These are phyloP conservation scores for Exophiala dermatitidis DNA, from an alignment of 2,329 filamentous ascomycete species.

Conservation along the genomic window DNA sequence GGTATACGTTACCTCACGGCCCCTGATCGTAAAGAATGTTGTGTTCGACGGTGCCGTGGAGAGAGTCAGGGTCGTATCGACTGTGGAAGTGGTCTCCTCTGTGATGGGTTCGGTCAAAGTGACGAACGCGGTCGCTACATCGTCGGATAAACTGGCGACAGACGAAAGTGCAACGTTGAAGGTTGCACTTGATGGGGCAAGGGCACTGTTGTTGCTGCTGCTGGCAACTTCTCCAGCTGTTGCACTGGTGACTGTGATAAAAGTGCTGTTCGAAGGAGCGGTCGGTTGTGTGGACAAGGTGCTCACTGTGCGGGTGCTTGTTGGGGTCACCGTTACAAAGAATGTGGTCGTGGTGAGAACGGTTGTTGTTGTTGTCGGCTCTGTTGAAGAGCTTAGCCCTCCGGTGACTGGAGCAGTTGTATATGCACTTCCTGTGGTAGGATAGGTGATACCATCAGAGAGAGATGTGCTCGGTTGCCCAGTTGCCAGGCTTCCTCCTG, in stretches of 20 bases:
- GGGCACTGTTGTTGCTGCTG: not conserved
- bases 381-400: not conserved
- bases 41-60: slow-evolving; percentile 6
- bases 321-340: slow-evolving; percentile 2
- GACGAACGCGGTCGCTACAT: slow-evolving; percentile 7
- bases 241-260: slow-evolving; percentile 5
- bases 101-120: slow-evolving; percentile 9
- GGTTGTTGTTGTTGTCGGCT: slow-evolving; percentile 3
- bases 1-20: slow-evolving; percentile 15
- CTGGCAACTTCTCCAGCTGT: not conserved
- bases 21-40: slow-evolving; percentile 17
- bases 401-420: not conserved
- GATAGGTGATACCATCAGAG: not conserved
- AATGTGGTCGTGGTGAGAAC: slow-evolving; percentile 6
- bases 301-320: slow-evolving; percentile 3
- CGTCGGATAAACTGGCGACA: not conserved
- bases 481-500: not conserved
- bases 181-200: slow-evolving; percentile 3
- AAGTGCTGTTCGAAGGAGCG: not conserved
- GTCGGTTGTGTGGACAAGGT: not conserved
- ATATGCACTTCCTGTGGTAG: slow-evolving; percentile 1
- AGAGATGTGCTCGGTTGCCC: not conserved
- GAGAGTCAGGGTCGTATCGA: slow-evolving; percentile 5
- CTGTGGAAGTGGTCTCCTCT: slow-evolving; percentile 4
- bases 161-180: slow-evolving; percentile 1